Evolutionary conservation across 1,284 basidiomycete genomes (phyloP).

Genomic region (Marasmius oreades): DNA sequence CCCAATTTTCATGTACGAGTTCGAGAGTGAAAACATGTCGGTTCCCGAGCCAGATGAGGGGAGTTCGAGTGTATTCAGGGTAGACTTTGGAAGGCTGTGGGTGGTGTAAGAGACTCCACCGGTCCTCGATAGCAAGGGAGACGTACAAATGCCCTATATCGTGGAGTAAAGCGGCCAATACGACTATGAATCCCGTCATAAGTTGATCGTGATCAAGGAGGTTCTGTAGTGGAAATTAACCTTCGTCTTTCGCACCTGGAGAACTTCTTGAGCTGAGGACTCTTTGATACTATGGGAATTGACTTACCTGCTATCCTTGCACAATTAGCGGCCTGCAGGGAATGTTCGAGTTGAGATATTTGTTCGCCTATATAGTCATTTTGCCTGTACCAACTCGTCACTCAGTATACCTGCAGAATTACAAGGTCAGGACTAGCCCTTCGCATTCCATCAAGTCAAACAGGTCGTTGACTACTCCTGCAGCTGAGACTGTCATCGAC

Average conservation of each 20-base stretch:
- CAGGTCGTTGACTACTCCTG: neutral
- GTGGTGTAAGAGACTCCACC: neutral
- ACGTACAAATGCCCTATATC: neutral
- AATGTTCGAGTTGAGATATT: slow-evolving; percentile 11
- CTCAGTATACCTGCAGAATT: neutral
- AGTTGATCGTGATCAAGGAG: neutral
- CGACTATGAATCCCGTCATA: neutral
- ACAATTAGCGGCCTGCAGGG: slow-evolving; percentile 11
- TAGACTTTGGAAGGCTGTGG: neutral
- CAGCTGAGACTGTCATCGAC: neutral
- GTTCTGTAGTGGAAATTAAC: neutral
- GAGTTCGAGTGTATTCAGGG: neutral
- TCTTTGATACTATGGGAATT: neutral
- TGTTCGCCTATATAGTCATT: slow-evolving; percentile 13
- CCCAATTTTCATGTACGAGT: slow-evolving; percentile 5
- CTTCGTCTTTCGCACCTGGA: slow-evolving; percentile 7
- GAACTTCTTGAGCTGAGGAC: neutral
- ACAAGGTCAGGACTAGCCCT: neutral
- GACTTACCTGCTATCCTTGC: slow-evolving; percentile 4
- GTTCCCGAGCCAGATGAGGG: neutral
- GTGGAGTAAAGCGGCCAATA: neutral
- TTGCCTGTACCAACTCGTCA: neutral
- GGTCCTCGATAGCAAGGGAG: neutral
- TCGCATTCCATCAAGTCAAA: neutral
- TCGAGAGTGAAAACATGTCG: slow-evolving; percentile 1